Conservation (phyloP, 179 eudicot genomes). For the Beta macrorhiza region DNA sequence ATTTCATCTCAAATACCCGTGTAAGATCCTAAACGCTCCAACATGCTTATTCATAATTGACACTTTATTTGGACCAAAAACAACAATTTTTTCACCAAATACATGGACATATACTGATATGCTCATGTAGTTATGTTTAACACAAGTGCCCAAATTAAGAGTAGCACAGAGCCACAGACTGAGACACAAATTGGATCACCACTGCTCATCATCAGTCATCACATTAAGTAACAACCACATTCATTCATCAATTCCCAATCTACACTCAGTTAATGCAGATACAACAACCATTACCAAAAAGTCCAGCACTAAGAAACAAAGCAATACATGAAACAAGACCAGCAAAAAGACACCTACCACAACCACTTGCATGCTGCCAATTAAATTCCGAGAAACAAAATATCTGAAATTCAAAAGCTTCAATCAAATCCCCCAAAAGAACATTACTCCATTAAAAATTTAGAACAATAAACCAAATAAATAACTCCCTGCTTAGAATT, state of each 20-base stretch:
- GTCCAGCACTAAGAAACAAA: neutral
- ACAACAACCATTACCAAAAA: neutral
- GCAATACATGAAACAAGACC: neutral
- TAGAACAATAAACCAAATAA: neutral
- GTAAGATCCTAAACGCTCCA: too few species aligned
- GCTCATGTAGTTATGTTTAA: too few species aligned
- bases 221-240: conserved; percentile 16
- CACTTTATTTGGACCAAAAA: too few species aligned
- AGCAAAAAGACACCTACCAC: neutral
- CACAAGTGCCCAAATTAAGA: too few species aligned
- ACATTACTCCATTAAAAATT: neutral
- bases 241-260: neutral
- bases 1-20: too few species aligned
- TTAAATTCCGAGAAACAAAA: neutral
- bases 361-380: neutral
- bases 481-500: neutral
- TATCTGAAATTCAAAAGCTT: neutral
- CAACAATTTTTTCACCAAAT: too few species aligned
- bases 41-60: too few species aligned
- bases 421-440: neutral
- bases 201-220: neutral
- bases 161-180: too few species aligned
- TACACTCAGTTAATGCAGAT: conserved; percentile 5
- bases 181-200: neutral
- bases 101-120: too few species aligned